Evolutionary conservation across 169 alveolate species (phyloP), one percentile per base, ranked within the genome.

Genomic region (Cryptosporidium parvum): DNA sequence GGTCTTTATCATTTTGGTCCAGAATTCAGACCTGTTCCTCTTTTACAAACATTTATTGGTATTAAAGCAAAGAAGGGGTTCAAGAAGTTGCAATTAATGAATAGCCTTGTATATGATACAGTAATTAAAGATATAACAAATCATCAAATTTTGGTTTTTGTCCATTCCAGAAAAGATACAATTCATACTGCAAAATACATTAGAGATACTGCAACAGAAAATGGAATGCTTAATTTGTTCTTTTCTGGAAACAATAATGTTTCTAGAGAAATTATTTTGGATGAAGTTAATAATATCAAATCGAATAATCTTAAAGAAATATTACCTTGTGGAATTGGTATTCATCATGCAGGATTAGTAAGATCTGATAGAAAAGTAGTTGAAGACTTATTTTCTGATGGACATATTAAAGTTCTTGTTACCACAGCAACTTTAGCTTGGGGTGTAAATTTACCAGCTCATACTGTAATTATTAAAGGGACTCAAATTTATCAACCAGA

Each of bases 401-500:
- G 97, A 62, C 99, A 96, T 91, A 93, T 98, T 29, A 97, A 97
- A 92, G 98, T 99, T 29, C 92, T 99, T 42, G 98, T 98, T 70
- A 96, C 99, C n/a, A 99, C 99, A 0, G 98, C 99, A 6, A 99
- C 99, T 16, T 92, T 99, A 73, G 99, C 99, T 8, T 98, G 99
- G 99, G 99, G 99, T 69, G 99, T 99, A 7, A 99, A 99, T 93
- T 92, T 99, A 69, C 99, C 99, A 9, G 99, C 99, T 1, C 99
- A 98, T 91, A 97, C 99, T 23, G 99, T 98, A 10, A 97, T 99
- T 7, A 98, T 99, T 67, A 98, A 98, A 93, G 99, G 99, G 6
- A 98, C 99, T 3, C 98, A 97, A 94, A 97, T 98, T 33, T 99
- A 98, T 94, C 94, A 95, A 59, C 99, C 99, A 18, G 99, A 97